A percentile compares a stretch with the other conserved stretches of the same genome.
These are phyloP conservation scores for Blastomyces emzantsi DNA, from an alignment of 2,329 filamentous ascomycete species.

Conservation along the genomic window DNA sequence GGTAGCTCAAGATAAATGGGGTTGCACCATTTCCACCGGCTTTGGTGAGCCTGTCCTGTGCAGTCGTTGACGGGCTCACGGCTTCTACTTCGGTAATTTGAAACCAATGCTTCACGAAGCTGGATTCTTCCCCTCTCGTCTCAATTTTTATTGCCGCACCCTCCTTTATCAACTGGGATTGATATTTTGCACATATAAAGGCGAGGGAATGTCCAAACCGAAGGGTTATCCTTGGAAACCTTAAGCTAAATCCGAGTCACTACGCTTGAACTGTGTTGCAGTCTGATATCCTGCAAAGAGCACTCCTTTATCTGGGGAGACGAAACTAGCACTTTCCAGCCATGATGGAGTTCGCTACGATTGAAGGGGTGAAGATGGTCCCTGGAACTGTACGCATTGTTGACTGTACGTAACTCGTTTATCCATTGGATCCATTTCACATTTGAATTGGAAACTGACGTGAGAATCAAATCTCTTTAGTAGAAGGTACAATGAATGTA, in stretches of 20 bases:
- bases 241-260: background rate
- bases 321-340: background rate
- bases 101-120: background rate
- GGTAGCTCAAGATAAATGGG: background rate
- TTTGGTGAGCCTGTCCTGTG: background rate
- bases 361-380: conserved; percentile 17
- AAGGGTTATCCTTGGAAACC: background rate
- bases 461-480: background rate
- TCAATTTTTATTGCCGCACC: background rate
- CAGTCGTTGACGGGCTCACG: background rate
- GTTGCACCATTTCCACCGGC: background rate
- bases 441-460: background rate
- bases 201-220: background rate
- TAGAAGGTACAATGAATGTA: conserved; percentile 16
- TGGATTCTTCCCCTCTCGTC: background rate
- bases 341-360: conserved; percentile 13
- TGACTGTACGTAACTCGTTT: conserved; percentile 12
- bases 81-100: background rate
- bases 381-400: conserved; percentile 16
- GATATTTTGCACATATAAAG: background rate
- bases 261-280: background rate
- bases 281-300: background rate
- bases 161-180: background rate
- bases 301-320: background rate
- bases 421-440: background rate